phyloP scores from a whole-genome alignment of 306 rosid species.

The Trifolium pratense region DNA sequence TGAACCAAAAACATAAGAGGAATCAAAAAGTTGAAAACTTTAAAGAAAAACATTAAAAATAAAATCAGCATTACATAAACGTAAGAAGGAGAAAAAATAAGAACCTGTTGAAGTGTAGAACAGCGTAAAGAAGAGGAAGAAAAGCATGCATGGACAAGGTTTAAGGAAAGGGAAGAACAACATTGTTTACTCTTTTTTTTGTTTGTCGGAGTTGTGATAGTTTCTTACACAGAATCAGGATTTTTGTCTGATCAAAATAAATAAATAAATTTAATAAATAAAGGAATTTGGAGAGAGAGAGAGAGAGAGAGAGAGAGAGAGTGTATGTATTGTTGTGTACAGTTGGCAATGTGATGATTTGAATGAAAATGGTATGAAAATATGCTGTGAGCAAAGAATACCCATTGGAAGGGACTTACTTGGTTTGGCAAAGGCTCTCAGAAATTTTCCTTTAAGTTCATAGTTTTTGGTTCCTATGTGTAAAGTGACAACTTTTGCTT shows the following conservation, averaged over 20 bases:
- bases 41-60: neutral
- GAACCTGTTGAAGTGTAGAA: slow-evolving; percentile 65
- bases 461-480: neutral
- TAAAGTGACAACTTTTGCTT: too few species aligned
- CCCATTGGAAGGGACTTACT: neutral
- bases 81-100: neutral
- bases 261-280: neutral
- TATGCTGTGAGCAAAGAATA: neutral
- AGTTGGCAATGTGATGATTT: neutral
- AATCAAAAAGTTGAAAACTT: slow-evolving; percentile 27
- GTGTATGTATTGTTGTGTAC: neutral
- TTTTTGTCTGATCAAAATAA: slow-evolving; percentile 11
- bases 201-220: slow-evolving; percentile 1
- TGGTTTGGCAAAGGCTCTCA: neutral
- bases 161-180: slow-evolving; percentile 43
- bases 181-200: slow-evolving; percentile 1
- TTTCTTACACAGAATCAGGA: neutral
- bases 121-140: slow-evolving; percentile 39
- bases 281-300: neutral
- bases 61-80: neutral
- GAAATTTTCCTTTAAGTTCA: neutral
- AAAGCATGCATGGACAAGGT: slow-evolving; percentile 42
- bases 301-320: neutral
- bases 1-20: slow-evolving; percentile 9
- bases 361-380: neutral